Evolutionary conservation across 2,329 filamentous ascomycete genomes (phyloP), one percentile per base, ranked within the genome.

Genomic region (Curvularia lunata): DNA sequence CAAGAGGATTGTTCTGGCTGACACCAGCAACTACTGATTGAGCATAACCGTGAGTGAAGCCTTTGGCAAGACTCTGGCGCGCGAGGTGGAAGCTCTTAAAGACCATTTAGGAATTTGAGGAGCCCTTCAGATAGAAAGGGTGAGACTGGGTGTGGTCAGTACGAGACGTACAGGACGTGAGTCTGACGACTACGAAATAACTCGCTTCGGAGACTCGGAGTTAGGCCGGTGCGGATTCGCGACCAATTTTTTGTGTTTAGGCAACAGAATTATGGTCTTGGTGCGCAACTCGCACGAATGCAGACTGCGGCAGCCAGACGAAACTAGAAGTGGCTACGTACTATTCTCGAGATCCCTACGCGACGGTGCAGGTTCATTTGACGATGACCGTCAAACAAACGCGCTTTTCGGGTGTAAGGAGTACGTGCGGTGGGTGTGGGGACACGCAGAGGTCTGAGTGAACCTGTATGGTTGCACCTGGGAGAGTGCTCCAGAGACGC

Each of bases 321-420:
- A 46, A 23, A 32, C 19, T 27, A 25, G 53, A 13, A 28, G 7
- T 28, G 32, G 16, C 25, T 21, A 80, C 86, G 81, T 85, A 91
- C 89, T 82, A 84, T 83, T 82, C 82, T 85, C 80, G 82, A 80
- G 78, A 64, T 68, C 64, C 81, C 75, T 77, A 83, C 81, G 76
- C 80, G 81, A 81, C 80, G 82, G 83, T 93, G 92, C 93, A 97
- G 92, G 92, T 95, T 97, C 93, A 97, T 97, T 92, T 94, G 91
- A 96, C 92, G 93, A 91, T 57, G 81, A 88, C 88, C 91, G 91
- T 84, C 92, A 95, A 70, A 96, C 76, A 84, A 92, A 96, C 91
- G 91, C 92, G 92, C 91, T 79, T 78, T 72, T 54, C 30, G 81
- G 47, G 77, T 58, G 63, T 63, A 67, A 60, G 65, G 57, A 58